phyloP scores from a whole-genome alignment of 2,329 filamentous ascomycete genomes.

The Colletotrichum chlorophyti region DNA sequence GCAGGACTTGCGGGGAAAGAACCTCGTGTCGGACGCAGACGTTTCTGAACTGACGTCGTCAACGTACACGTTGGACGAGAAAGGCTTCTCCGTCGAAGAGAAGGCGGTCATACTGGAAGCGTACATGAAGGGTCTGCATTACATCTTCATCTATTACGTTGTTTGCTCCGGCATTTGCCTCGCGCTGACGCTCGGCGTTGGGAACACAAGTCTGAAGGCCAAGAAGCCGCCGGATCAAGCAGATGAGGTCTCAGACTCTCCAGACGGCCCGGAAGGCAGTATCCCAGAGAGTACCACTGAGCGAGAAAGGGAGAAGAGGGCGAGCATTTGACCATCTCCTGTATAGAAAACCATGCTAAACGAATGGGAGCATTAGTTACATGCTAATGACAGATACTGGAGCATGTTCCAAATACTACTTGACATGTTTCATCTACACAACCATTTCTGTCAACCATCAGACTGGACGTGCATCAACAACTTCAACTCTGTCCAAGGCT shows the following conservation, averaged over 20 bases:
- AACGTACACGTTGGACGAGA: slow-evolving; percentile 31
- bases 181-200: slow-evolving; percentile 30
- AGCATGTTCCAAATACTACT: too few species aligned
- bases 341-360: too few species aligned
- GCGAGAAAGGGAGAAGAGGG: too few species aligned
- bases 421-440: too few species aligned
- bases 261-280: too few species aligned
- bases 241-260: not conserved
- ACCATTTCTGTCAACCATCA: too few species aligned
- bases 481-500: too few species aligned
- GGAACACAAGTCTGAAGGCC: slow-evolving; percentile 32
- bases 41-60: slow-evolving; percentile 35
- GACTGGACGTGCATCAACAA: too few species aligned
- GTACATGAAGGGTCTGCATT: slow-evolving; percentile 39
- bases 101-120: slow-evolving; percentile 32
- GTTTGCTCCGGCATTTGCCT: slow-evolving; percentile 29
- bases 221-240: slow-evolving; percentile 12
- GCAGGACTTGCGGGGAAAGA: slow-evolving; percentile 22
- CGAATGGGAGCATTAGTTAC: too few species aligned
- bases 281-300: too few species aligned
- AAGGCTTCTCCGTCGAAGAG: slow-evolving; percentile 28
- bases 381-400: too few species aligned
- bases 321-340: too few species aligned
- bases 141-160: slow-evolving; percentile 36
- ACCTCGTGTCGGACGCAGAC: slow-evolving; percentile 18